Evolutionary conservation across 495 filamentous ascomycete genomes (phyloP), one percentile per base, ranked within the genome.

Genomic region (Lindgomyces ingoldianus): DNA sequence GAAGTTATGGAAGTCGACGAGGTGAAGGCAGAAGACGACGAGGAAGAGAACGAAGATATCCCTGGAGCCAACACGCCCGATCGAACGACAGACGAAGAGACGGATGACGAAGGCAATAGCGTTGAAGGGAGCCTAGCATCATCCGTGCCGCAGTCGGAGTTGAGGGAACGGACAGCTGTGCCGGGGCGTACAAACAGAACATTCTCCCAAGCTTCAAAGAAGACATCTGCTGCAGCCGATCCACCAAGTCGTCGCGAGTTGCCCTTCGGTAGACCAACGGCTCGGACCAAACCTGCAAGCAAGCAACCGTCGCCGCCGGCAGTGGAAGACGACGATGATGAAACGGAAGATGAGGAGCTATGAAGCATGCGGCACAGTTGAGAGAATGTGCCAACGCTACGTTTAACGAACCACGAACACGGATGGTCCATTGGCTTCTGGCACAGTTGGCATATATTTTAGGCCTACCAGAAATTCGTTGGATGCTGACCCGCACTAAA

Each of bases 341-440:
- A 72, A 21, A 74, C 72, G 4, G 72, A 74, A 16, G 72, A 74
- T 33, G 68, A 71, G 9, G 70, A 73, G 50, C 30, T 71, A 16
- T 73, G 39, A 53, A 25, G 16, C 14, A 14, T 14, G 33, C 6
- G 33, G 33, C 33, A 39, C 14, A 14, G 33, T 39, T 39, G 33
- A 14, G 33, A 6, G 33, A 39, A 39, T 6, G 6, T n/a, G n/a
- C 14, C 44, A 9, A 41, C 36, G 36, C 36, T 41, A 41, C 36
- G 36, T 41, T 41, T 9, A n/a, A 41, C 8, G 36, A n/a, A n/a
- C n/a, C n/a, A n/a, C n/a, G n/a, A n/a, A n/a, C n/a, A n/a, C n/a
- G n/a, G n/a, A n/a, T n/a, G n/a, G n/a, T n/a, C n/a, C n/a, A n/a
- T n/a, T n/a, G n/a, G n/a, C n/a, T n/a, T n/a, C n/a, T n/a, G n/a